Conservation (phyloP, 495 filamentous ascomycete species). For the Aspergillus sparsus region DNA sequence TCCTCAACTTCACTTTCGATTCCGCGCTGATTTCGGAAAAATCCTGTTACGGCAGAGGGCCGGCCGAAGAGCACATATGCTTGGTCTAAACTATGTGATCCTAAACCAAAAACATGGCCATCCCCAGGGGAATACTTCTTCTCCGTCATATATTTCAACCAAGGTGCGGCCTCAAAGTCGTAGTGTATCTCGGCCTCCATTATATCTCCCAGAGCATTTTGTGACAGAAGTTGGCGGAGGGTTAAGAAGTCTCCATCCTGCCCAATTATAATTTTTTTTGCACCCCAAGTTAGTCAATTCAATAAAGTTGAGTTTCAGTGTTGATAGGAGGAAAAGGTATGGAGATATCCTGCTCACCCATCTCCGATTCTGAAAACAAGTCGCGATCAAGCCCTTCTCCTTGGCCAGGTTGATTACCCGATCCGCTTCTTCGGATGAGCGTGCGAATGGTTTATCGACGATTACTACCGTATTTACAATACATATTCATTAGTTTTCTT, state of each 20-base stretch:
- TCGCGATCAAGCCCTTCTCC: not conserved
- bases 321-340: not conserved
- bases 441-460: slow-evolving; percentile 6
- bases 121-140: slow-evolving; percentile 3
- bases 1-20: slow-evolving; percentile 9
- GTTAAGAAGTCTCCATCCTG: slow-evolving; percentile 7
- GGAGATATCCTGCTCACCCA: not conserved
- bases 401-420: not conserved
- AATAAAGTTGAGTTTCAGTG: not conserved
- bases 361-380: slow-evolving; percentile 9
- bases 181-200: slow-evolving; percentile 7
- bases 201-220: not conserved
- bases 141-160: not conserved
- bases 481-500: not conserved
- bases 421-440: slow-evolving; percentile 8
- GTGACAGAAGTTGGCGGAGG: not conserved
- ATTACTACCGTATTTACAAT: not conserved
- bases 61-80: slow-evolving; percentile 9
- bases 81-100: slow-evolving; percentile 7
- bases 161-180: slow-evolving; percentile 2
- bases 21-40: not conserved
- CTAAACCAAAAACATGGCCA: slow-evolving; percentile 1
- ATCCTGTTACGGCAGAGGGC: slow-evolving; percentile 3
- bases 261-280: too few species aligned
- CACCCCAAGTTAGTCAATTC: too few species aligned